phyloP scores from a whole-genome alignment of 2,329 filamentous ascomycete genomes.

The Chaetothyriales sp. region DNA sequence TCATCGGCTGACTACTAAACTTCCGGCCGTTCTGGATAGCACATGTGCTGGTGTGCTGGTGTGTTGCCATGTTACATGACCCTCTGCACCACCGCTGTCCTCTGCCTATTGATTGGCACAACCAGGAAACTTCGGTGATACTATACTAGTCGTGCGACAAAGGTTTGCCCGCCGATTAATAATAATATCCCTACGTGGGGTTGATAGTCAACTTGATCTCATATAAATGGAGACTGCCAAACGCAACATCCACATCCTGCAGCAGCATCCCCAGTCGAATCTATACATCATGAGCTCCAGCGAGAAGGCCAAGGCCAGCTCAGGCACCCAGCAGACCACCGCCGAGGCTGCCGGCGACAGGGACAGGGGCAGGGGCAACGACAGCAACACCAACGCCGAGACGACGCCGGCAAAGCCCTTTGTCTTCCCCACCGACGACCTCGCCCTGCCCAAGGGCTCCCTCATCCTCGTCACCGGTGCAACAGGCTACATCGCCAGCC shows the following conservation, averaged over 20 bases:
- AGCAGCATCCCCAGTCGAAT: background rate
- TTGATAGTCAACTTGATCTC: background rate
- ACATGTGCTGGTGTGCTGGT: too few relatives aligned
- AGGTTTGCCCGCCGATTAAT: background rate
- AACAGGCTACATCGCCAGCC: constrained; percentile 31
- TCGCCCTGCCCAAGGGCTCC: constrained; percentile 5
- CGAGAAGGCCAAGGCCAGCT: background rate
- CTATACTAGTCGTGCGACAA: background rate
- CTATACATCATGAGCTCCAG: background rate
- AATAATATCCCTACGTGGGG: background rate
- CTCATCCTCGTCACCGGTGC: constrained; percentile 33
- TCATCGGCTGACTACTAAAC: background rate
- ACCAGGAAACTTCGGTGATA: too few relatives aligned
- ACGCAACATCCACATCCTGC: constrained; percentile 1
- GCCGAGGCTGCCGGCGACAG: too few relatives aligned
- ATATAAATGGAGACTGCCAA: constrained; percentile 1
- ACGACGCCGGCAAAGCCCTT: background rate
- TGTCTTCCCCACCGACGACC: background rate
- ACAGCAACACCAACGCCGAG: constrained; percentile 1
- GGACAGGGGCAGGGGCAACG: background rate
- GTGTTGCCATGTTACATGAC: too few relatives aligned
- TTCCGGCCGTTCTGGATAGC: too few relatives aligned
- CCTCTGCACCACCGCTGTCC: too few relatives aligned
- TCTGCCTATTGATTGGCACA: too few relatives aligned
- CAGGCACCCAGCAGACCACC: too few relatives aligned